Evolutionary conservation across 495 filamentous ascomycete genomes (phyloP).

Genomic region (Tuber calosporum): DNA sequence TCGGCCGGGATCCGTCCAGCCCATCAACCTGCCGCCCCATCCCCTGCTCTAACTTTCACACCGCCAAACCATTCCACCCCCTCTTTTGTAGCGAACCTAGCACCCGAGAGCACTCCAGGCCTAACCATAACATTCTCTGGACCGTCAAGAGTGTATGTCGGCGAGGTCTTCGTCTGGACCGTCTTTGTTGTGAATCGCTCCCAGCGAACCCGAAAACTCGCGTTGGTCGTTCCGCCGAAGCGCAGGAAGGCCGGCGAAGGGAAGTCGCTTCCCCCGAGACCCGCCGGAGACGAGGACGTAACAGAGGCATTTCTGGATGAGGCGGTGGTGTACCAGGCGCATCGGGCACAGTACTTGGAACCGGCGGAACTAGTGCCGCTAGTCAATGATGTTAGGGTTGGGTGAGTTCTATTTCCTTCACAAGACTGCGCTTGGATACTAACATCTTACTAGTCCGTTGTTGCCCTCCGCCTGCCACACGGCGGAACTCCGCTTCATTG

Average conservation of each 20-base stretch:
- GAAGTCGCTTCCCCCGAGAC: conserved; percentile 52
- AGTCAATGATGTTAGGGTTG: conserved; percentile 74
- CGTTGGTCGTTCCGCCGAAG: conserved; percentile 69
- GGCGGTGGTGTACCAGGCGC: conserved; percentile 73
- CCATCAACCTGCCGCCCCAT: conserved; percentile 45
- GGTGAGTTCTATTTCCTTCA: conserved; percentile 49
- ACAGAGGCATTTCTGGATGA: conserved; percentile 81
- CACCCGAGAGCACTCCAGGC: conserved; percentile 39
- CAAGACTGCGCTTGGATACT: conserved; percentile 10
- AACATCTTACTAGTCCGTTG: conserved; percentile 51
- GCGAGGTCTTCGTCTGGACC: conserved; percentile 74
- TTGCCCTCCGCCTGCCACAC: conserved; percentile 71
- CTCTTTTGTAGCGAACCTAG: conserved; percentile 49
- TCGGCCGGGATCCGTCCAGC: conserved; percentile 44
- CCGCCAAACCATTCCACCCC: conserved; percentile 47
- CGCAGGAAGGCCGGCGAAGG: conserved; percentile 61
- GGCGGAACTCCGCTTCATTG: conserved; percentile 70
- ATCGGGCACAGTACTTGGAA: conserved; percentile 65
- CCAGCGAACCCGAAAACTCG: conserved; percentile 60
- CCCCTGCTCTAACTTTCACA: conserved; percentile 51
- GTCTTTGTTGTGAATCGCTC: conserved; percentile 81
- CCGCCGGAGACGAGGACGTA: conserved; percentile 46
- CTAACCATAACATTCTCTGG: conserved; percentile 42
- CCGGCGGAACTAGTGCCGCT: conserved; percentile 68
- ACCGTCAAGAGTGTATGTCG: conserved; percentile 52